Conservation (phyloP, 768 basidiomycete species). For the Galerina marginata region DNA sequence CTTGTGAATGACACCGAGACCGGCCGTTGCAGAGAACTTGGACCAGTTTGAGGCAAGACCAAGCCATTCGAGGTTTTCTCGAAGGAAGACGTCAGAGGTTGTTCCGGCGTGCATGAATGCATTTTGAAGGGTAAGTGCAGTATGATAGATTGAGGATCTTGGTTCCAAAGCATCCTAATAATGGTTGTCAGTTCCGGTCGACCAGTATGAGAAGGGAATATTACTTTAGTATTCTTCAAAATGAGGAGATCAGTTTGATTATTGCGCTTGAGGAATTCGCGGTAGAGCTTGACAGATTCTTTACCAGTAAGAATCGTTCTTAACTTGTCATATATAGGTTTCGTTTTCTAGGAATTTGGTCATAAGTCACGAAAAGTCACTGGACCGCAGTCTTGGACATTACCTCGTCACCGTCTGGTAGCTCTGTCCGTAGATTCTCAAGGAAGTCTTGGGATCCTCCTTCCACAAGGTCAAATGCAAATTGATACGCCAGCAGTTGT, state of each 20-base stretch:
- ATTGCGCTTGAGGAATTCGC: constrained; percentile 94
- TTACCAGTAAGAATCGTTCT: constrained; percentile 88
- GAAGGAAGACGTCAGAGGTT: constrained; percentile 90
- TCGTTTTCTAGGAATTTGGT: constrained; percentile 50
- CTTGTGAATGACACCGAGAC: constrained; percentile 96
- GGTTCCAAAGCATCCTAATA: constrained; percentile 86
- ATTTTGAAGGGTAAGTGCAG: constrained; percentile 94
- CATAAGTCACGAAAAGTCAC: neutral
- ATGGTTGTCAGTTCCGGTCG: constrained; percentile 1
- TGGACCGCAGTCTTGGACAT: neutral
- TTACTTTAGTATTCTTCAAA: constrained; percentile 89
- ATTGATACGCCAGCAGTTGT: constrained; percentile 86
- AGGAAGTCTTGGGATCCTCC: constrained; percentile 94
- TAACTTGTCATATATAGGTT: constrained; percentile 72
- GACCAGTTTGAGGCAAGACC: constrained; percentile 96
- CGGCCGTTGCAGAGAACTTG: constrained; percentile 97
- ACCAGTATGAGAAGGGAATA: neutral
- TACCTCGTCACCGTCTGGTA: constrained; percentile 74
- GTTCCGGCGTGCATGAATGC: constrained; percentile 99
- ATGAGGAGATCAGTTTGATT: constrained; percentile 93
- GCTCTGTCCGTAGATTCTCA: constrained; percentile 68
- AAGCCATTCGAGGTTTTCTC: constrained; percentile 97
- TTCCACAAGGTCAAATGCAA: constrained; percentile 95
- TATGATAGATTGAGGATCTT: constrained; percentile 96
- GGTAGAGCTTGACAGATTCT: constrained; percentile 89